Evolutionary conservation across 176 grass and related monocot genomes (phyloP).

Genomic region (Alopecurus myosuroides): DNA sequence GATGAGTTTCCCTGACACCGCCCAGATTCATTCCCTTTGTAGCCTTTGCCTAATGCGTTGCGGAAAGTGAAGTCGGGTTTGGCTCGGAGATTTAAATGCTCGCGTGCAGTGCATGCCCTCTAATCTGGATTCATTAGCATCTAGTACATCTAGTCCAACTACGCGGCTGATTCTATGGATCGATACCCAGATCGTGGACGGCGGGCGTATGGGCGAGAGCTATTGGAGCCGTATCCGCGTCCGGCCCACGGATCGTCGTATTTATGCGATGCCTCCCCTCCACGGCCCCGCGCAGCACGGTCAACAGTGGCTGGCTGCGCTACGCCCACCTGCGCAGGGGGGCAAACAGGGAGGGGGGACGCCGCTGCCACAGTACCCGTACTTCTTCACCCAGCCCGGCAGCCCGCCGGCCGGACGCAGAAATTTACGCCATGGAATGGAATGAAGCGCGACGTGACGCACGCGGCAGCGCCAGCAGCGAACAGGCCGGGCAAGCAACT

Average conservation of each 20-base stretch:
- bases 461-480: too few species aligned
- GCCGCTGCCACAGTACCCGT: too few species aligned
- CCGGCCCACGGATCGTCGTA: neutral
- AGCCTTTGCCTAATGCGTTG: neutral
- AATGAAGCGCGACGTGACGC: too few species aligned
- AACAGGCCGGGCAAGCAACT: too few species aligned
- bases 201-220: neutral
- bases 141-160: neutral
- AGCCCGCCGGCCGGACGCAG: too few species aligned
- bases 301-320: neutral
- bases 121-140: neutral
- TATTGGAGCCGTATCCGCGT: neutral
- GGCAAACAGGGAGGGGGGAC: too few species aligned
- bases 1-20: neutral
- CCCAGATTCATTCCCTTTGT: slow-evolving; percentile 14
- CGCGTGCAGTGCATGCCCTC: neutral
- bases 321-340: neutral
- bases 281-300: neutral
- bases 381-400: too few species aligned
- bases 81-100: neutral
- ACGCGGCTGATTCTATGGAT: neutral
- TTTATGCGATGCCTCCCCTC: neutral
- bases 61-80: too few species aligned
- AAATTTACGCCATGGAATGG: too few species aligned
- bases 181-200: neutral